Conservation (phyloP, 805 yeast genomes). For the Metschnikowia borealis region DNA sequence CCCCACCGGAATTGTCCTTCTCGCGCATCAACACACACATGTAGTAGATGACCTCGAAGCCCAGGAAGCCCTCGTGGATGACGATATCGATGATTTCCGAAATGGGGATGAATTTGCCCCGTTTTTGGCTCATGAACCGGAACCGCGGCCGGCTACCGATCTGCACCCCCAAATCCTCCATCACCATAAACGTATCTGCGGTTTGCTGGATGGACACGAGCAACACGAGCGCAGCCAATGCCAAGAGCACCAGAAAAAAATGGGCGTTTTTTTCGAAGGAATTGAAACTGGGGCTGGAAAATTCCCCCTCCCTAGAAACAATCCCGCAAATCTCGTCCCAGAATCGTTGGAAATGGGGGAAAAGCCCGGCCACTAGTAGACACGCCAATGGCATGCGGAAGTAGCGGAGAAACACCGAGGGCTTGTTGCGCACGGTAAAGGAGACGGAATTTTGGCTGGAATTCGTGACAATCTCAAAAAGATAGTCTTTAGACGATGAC, state of each 20-base stretch:
- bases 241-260: background rate
- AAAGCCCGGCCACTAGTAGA: constrained; percentile 7
- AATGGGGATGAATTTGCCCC: constrained; percentile 51
- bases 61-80: constrained; percentile 72
- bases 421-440: constrained; percentile 16
- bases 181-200: constrained; percentile 41
- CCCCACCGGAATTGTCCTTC: constrained; percentile 10
- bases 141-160: constrained; percentile 24
- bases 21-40: constrained; percentile 53
- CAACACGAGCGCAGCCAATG: constrained; percentile 6
- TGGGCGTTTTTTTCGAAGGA: background rate
- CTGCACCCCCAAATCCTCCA: constrained; percentile 48
- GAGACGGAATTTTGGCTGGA: constrained; percentile 14
- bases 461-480: constrained; percentile 23
- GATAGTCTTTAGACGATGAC: constrained; percentile 30
- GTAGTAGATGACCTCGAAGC: constrained; percentile 60
- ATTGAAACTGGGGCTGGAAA: background rate
- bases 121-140: constrained; percentile 12
- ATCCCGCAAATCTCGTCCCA: background rate
- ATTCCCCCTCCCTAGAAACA: background rate
- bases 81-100: constrained; percentile 58
- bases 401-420: constrained; percentile 12
- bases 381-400: constrained; percentile 17
- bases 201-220: constrained; percentile 30
- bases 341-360: constrained; percentile 1